Conservation (phyloP, 163 green algal genomes). For the Scenedesmus sp. region DNA sequence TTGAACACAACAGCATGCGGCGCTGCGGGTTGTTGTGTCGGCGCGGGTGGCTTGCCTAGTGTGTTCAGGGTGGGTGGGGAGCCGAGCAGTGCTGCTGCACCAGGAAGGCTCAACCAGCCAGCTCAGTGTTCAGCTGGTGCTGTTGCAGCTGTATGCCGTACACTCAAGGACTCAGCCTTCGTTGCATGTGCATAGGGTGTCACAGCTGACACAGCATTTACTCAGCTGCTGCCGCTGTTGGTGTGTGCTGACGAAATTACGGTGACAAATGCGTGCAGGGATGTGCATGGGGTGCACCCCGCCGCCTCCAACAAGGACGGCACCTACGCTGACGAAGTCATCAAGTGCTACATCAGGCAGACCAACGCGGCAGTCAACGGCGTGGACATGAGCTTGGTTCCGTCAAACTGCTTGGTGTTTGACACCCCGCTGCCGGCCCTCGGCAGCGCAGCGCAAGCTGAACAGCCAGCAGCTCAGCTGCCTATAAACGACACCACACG, state of each 20-base stretch:
- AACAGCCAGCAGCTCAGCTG: neutral
- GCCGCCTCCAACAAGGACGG: neutral
- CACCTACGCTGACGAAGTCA: slow-evolving; percentile 23
- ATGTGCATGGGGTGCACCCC: slow-evolving; percentile 29
- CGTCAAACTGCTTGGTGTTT: neutral
- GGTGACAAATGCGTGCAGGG: neutral
- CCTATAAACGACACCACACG: neutral
- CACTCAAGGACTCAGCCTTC: neutral
- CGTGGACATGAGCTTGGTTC: neutral
- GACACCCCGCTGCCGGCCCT: neutral
- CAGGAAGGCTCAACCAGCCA: neutral
- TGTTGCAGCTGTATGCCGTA: neutral
- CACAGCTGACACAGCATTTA: no score
- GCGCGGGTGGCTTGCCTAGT: no score
- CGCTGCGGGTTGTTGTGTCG: neutral
- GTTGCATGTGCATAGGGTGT: no score
- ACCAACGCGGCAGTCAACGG: slow-evolving; percentile 1
- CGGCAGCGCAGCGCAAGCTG: neutral
- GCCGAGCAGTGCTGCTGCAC: neutral
- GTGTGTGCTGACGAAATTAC: no score
- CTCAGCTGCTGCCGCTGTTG: neutral
- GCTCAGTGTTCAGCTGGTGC: neutral
- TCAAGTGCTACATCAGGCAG: neutral
- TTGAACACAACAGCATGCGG: neutral
- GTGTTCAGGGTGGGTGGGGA: no score